phyloP scores from a whole-genome alignment of 371 early-diverging fungal species.

The Funneliformis caledonium region DNA sequence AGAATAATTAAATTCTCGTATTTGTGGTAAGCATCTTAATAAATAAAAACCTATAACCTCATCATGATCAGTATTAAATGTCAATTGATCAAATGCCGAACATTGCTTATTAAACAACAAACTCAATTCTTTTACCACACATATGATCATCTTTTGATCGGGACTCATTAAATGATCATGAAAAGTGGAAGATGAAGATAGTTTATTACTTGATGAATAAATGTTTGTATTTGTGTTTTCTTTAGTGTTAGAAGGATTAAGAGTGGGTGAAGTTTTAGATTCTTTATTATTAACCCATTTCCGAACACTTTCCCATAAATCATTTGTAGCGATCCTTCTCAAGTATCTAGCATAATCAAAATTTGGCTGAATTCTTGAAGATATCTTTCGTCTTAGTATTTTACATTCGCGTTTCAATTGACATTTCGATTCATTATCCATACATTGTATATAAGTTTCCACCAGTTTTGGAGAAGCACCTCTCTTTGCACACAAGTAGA shows the following conservation, averaged over 20 bases:
- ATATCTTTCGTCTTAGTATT: background rate
- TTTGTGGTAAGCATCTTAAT: slow-evolving; percentile 12
- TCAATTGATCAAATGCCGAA: slow-evolving; percentile 14
- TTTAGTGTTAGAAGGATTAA: too few relatives aligned
- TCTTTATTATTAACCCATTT: slow-evolving; percentile 9
- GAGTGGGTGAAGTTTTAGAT: too few relatives aligned
- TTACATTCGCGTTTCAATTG: slow-evolving; percentile 17
- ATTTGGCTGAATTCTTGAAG: background rate
- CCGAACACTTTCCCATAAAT: slow-evolving; percentile 19
- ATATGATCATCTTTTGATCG: slow-evolving; percentile 17
- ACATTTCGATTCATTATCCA: slow-evolving; percentile 15
- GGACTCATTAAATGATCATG: background rate
- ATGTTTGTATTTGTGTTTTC: too few relatives aligned
- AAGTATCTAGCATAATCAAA: slow-evolving; percentile 16
- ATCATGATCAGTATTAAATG: slow-evolving; percentile 28
- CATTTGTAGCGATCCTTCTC: background rate
- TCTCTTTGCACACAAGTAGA: slow-evolving; percentile 1
- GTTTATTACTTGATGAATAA: too few relatives aligned
- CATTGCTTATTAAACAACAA: slow-evolving; percentile 14
- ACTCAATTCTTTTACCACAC: slow-evolving; percentile 11
- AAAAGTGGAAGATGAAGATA: background rate
- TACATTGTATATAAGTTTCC: slow-evolving; percentile 5
- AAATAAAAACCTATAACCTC: slow-evolving; percentile 16
- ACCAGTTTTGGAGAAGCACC: slow-evolving; percentile 14
- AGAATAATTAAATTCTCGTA: slow-evolving; percentile 22